Base-by-base conservation (phyloP, 257 asterid species). In the Nicotiana noctiflora region DNA sequence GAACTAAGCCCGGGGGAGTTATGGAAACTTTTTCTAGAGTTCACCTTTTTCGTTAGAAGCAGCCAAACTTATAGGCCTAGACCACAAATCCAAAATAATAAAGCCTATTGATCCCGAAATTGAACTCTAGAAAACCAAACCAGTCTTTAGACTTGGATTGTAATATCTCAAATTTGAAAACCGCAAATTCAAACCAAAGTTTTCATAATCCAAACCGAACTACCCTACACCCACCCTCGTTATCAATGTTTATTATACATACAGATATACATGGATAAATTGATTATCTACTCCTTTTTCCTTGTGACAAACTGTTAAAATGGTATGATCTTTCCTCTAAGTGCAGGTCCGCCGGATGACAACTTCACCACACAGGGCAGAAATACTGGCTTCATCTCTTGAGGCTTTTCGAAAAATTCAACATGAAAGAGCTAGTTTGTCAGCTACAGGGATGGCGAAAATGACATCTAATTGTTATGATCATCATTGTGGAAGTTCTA, bases 301-400 rank as follows among this genome's bases (percentile, higher is more conserved):
- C 23, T 6, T 23, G 49, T 49, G 12, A 72, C 40, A 72, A 72
- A 72, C 15, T 70, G 57, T 49, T 51, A 51, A 51, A 3, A 14
- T 51, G 56, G 6, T 51, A 51, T 14, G 15, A 2, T 72, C 78
- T 13, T 49, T 72, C 57, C n/a, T 72, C 77, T 46, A 31, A 72
- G 25, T 80, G 84, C 92, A 96, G 99, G 98, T 96, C 76, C 97
- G 99, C 37, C 91, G 99, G 84, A 96, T 96, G 98, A 96, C 99
- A 74, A 92, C 97, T 86, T 96, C 99, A 80, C 98, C 98, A n/a
- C 93, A 86, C 83, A 96, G 98, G 89, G 99, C 99, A 55, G 97
- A 94, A 84, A 94, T 96, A 84, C 86, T 96, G 80, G 92, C 98
- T 83, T 96, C 99, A 82, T 96, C 99, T 85, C 98, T 96, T 67